A percentile compares a stretch with the other conserved stretches of the same genome.
Evolutionary conservation across 192 early-diverging fungal species (phyloP).

Genomic region (Entomortierella chlamydospora): DNA sequence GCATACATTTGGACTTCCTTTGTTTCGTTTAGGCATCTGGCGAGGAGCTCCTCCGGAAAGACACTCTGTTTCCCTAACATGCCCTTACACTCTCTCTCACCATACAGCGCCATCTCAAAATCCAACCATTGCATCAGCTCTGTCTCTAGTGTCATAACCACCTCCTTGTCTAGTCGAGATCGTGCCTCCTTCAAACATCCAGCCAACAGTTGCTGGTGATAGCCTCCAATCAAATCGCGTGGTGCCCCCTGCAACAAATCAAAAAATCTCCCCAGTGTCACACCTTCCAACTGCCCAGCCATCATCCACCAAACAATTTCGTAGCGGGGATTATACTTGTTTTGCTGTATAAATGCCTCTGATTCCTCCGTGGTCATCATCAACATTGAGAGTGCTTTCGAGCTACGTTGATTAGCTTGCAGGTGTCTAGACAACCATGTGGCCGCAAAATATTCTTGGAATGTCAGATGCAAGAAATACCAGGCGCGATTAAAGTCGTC

Average conservation of each 20-base stretch:
- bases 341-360: constrained; percentile 4
- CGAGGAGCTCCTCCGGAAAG: neutral
- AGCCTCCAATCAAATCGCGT: constrained; percentile 27
- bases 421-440: constrained; percentile 18
- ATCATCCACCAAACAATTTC: constrained; percentile 46
- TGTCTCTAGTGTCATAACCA: neutral
- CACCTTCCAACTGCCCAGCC: constrained; percentile 19
- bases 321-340: constrained; percentile 28
- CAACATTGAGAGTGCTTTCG: neutral
- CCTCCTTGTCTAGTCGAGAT: constrained; percentile 1
- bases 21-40: too few relatives aligned
- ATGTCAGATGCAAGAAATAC: constrained; percentile 31
- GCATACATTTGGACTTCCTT: too few relatives aligned
- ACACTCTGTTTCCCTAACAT: neutral
- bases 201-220: constrained; percentile 15
- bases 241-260: constrained; percentile 12
- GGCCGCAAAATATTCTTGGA: constrained; percentile 35
- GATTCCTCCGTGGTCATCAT: neutral
- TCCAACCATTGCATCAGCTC: constrained; percentile 19
- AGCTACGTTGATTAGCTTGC: neutral
- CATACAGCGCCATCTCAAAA: constrained; percentile 17
- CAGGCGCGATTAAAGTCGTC: constrained; percentile 4
- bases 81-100: neutral
- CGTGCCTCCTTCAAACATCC: constrained; percentile 17
- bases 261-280: constrained; percentile 7